phyloP scores from a whole-genome alignment of 2,329 filamentous ascomycete species.

The Colletotrichum incanum region DNA sequence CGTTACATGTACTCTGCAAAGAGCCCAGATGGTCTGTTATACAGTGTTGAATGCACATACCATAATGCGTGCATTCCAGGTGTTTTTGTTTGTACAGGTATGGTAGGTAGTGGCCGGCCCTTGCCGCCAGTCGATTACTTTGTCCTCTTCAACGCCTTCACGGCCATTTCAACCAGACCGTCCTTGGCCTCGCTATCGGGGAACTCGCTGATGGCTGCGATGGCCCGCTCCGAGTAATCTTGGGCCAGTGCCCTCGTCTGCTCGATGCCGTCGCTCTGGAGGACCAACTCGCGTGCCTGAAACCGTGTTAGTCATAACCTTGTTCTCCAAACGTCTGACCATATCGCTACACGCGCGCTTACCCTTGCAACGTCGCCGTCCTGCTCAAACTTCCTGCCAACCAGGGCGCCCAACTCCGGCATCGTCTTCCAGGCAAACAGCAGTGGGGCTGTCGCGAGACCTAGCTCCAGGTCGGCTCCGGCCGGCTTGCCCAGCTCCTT shows the following conservation, averaged over 20 bases:
- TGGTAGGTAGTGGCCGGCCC: neutral
- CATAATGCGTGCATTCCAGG: conserved; percentile 38
- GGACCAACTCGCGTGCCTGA: conserved; percentile 89
- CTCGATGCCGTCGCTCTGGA: conserved; percentile 88
- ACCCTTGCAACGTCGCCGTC: conserved; percentile 90
- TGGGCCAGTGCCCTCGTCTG: conserved; percentile 92
- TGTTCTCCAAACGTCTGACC: conserved; percentile 33
- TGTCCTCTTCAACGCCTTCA: conserved; percentile 89
- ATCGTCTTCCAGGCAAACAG: conserved; percentile 96
- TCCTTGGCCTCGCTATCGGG: conserved; percentile 96
- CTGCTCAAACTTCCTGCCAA: conserved; percentile 89
- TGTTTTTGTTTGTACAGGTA: conserved; percentile 35
- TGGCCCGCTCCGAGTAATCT: conserved; percentile 90
- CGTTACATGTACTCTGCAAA: conserved; percentile 42
- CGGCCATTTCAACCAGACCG: conserved; percentile 92
- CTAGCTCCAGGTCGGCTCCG: conserved; percentile 93
- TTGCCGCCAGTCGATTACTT: conserved; percentile 70
- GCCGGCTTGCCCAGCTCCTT: conserved; percentile 94
- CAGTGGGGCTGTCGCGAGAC: conserved; percentile 92
- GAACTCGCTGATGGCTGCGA: conserved; percentile 86
- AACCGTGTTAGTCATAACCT: conserved; percentile 40
- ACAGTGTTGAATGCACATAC: conserved; percentile 40
- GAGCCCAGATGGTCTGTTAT: conserved; percentile 40
- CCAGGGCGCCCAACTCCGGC: conserved; percentile 86
- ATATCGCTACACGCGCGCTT: conserved; percentile 54